Percentiles rank a stretch among this genome's conserved stretches.
These are phyloP conservation scores for Polygonum aviculare DNA, from an alignment of 148 eudicot species.

Conservation along the genomic window DNA sequence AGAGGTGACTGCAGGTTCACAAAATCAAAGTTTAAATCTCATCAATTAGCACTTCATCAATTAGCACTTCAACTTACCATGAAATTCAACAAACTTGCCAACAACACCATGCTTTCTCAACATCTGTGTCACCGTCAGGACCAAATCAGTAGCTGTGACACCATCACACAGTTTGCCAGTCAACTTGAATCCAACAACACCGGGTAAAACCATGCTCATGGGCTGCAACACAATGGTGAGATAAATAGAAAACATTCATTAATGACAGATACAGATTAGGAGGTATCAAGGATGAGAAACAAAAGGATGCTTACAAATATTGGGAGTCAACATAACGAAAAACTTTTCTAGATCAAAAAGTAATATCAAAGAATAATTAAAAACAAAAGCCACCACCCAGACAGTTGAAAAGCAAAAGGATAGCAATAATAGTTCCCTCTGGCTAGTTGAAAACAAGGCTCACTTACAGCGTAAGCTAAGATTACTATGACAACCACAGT, in stretches of 20 bases:
- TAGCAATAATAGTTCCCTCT: not conserved
- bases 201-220: slow-evolving; percentile 98
- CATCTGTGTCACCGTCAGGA: slow-evolving; percentile 92
- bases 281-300: not conserved
- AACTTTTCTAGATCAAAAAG: not conserved
- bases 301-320: not conserved
- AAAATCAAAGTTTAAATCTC: not conserved
- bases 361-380: not conserved
- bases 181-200: slow-evolving; percentile 90
- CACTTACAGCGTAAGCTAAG: not conserved
- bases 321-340: not conserved
- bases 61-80: slow-evolving; percentile 40
- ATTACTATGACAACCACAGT: not conserved
- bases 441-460: not conserved
- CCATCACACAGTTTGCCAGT: slow-evolving; percentile 75
- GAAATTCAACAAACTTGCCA: slow-evolving; percentile 94
- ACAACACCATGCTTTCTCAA: slow-evolving; percentile 98
- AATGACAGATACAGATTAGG: not conserved
- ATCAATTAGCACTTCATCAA: not conserved
- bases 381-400: not conserved
- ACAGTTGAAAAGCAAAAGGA: not conserved
- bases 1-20: not conserved
- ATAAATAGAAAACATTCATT: not conserved
- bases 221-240: slow-evolving; percentile 44
- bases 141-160: slow-evolving; percentile 97